Conservation (phyloP, 2,329 filamentous ascomycete genomes). For the Pseudogymnoascus sp. region DNA sequence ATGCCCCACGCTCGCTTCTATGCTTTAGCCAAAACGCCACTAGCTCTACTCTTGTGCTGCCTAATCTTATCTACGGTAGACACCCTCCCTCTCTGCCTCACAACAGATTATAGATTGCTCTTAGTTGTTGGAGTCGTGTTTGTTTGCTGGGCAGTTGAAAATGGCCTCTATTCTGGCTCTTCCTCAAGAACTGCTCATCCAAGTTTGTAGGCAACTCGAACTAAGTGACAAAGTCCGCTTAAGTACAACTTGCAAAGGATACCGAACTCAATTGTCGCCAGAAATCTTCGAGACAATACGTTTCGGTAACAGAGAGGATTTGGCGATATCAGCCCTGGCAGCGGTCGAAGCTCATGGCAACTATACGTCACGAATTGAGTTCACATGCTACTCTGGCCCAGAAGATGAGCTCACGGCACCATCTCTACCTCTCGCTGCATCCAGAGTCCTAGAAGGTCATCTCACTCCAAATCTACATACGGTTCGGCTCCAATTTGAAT, state of each 20-base stretch:
- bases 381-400: background rate
- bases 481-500: background rate
- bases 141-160: background rate
- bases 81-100: background rate
- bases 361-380: background rate
- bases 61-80: background rate
- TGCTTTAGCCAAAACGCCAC: background rate
- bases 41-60: background rate
- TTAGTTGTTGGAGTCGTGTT: background rate
- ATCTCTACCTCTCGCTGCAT: background rate
- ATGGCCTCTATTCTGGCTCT: background rate
- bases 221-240: background rate
- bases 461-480: background rate
- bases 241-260: background rate
- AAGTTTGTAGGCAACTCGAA: background rate
- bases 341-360: background rate
- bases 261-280: background rate
- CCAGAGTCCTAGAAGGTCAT: background rate
- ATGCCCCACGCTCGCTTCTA: background rate
- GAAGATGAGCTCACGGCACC: background rate
- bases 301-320: background rate
- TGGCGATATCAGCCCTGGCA: background rate
- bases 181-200: background rate
- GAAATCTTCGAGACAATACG: background rate
- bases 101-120: background rate